These are phyloP conservation scores for Teunomyces barrocoloradensis DNA, from an alignment of 805 yeast genomes.

Conservation along the genomic window DNA sequence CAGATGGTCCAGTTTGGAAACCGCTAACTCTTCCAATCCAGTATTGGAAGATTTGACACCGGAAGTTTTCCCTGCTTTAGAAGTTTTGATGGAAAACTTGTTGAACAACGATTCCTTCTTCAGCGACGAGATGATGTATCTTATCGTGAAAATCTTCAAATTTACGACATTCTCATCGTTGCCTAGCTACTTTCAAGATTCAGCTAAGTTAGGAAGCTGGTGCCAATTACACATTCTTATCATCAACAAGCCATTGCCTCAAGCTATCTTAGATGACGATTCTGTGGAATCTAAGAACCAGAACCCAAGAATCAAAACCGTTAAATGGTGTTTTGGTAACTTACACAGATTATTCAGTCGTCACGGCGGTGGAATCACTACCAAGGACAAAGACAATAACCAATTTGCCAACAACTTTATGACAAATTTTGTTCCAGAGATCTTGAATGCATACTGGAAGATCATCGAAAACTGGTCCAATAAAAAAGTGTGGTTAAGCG, in stretches of 20 bases:
- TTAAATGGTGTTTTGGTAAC: conserved; percentile 47
- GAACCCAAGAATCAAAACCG: conserved; percentile 43
- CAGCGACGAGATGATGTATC: conserved; percentile 37
- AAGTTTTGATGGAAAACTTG: conserved; percentile 27
- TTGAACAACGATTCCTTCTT: conserved; percentile 18
- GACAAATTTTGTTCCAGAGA: conserved; percentile 40
- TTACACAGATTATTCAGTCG: conserved; percentile 39
- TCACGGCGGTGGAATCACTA: conserved; percentile 43
- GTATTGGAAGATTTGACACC: conserved; percentile 37
- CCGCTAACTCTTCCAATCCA: conserved; percentile 28
- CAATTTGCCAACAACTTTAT: conserved; percentile 33
- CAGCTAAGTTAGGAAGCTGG: conserved; percentile 39
- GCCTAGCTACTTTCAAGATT: conserved; percentile 37
- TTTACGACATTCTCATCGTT: conserved; percentile 37
- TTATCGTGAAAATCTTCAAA: conserved; percentile 41
- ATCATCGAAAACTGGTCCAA: conserved; percentile 42
- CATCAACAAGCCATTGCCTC: conserved; percentile 40
- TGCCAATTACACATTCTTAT: conserved; percentile 37
- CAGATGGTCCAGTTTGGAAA: conserved; percentile 48
- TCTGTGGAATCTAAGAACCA: conserved; percentile 25
- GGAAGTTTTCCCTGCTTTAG: conserved; percentile 37
- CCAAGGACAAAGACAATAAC: conserved; percentile 25
- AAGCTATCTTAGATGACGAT: conserved; percentile 30
- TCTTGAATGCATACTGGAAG: conserved; percentile 41
- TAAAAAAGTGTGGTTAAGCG: conserved; percentile 39